phyloP scores from a whole-genome alignment of 257 asterid species.

The Leonotis leonurus region DNA sequence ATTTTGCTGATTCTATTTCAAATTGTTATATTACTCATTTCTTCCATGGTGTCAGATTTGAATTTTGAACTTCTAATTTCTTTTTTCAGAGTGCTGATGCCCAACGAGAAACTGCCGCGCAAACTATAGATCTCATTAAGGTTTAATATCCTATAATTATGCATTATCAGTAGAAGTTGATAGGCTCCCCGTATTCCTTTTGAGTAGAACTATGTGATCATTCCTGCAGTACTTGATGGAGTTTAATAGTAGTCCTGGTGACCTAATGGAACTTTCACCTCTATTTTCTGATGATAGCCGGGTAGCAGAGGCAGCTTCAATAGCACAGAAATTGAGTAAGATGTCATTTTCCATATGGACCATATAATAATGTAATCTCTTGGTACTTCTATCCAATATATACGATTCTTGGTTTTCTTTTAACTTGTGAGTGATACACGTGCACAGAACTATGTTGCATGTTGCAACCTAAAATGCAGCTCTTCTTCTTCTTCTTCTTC shows the following conservation, averaged over 20 bases:
- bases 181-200: slow-evolving; percentile 3
- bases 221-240: slow-evolving; percentile 92
- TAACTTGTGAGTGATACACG: slow-evolving; percentile 1
- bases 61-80: neutral
- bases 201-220: slow-evolving; percentile 15
- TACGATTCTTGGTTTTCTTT: slow-evolving; percentile 1
- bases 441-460: no score
- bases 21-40: slow-evolving; percentile 14
- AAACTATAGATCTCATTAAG: slow-evolving; percentile 96
- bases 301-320: slow-evolving; percentile 98
- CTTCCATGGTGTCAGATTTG: neutral
- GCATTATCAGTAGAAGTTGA: neutral
- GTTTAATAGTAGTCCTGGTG: slow-evolving; percentile 96
- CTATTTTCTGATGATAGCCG: slow-evolving; percentile 97
- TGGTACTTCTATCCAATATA: neutral
- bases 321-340: slow-evolving; percentile 97
- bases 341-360: slow-evolving; percentile 11
- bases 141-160: slow-evolving; percentile 22
- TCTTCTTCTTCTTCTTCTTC: no score
- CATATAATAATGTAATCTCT: neutral
- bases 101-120: slow-evolving; percentile 96
- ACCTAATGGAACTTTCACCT: slow-evolving; percentile 96
- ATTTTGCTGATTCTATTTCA: neutral
- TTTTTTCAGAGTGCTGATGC: slow-evolving; percentile 91
- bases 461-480: no score